A percentile compares a stretch with the other conserved stretches of the same genome.
Evolutionary conservation across 345 rosid species (phyloP).

Genomic region (Euphorbia tirucalli): DNA sequence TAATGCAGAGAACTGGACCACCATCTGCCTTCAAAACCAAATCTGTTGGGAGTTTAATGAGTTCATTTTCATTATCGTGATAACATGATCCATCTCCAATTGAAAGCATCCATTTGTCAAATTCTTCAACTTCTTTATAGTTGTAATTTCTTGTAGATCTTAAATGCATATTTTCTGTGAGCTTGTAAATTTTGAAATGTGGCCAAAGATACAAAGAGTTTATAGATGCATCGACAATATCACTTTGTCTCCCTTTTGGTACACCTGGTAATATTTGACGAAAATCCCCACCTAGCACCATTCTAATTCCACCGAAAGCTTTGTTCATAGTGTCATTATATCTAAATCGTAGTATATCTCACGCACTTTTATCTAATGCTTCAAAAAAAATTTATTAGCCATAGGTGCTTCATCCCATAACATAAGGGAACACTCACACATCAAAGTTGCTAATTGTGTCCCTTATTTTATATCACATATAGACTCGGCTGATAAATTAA

Average conservation of each 20-base stretch:
- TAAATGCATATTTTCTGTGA: background rate
- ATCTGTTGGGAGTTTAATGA: background rate
- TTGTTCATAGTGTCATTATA: background rate
- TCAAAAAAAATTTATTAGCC: too few relatives aligned
- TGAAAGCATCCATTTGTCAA: background rate
- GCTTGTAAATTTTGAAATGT: background rate
- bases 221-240: background rate
- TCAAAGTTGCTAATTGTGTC: too few relatives aligned
- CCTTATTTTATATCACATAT: too few relatives aligned
- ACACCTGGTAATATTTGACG: background rate
- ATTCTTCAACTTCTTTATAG: background rate
- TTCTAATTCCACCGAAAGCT: background rate
- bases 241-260: background rate
- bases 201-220: background rate
- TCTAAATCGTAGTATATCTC: background rate
- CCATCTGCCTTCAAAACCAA: fast-evolving
- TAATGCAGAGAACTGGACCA: background rate
- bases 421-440: too few relatives aligned
- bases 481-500: too few relatives aligned
- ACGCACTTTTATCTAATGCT: too few relatives aligned
- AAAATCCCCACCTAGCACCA: background rate
- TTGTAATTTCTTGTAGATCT: fast-evolving
- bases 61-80: background rate
- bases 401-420: too few relatives aligned
- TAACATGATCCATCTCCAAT: background rate